Evolutionary conservation across 495 filamentous ascomycete genomes (phyloP).

Genomic region (Hypoxylon cercidicola): DNA sequence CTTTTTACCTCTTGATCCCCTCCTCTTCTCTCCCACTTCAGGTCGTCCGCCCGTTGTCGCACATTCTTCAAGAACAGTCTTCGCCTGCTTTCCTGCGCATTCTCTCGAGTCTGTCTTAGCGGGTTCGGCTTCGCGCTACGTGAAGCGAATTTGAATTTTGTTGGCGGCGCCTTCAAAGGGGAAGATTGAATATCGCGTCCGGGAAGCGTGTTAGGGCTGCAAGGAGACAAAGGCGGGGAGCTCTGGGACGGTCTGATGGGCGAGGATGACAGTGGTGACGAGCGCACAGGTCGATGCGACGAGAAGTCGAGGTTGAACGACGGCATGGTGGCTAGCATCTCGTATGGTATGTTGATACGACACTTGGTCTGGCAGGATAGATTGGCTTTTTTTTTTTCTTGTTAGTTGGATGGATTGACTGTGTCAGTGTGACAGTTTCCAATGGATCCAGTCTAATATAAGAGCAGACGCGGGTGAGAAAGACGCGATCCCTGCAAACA

Average conservation of each 20-base stretch:
- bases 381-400: no score
- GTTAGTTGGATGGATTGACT: not conserved
- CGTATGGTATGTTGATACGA: slow-evolving; percentile 16
- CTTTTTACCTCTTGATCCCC: slow-evolving; percentile 78
- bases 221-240: slow-evolving; percentile 44
- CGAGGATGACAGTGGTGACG: slow-evolving; percentile 49
- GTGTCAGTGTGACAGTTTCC: slow-evolving; percentile 5
- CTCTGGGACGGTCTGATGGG: slow-evolving; percentile 44
- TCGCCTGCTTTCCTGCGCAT: slow-evolving; percentile 64
- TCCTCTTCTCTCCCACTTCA: slow-evolving; percentile 70
- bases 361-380: not conserved
- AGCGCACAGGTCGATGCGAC: slow-evolving; percentile 43
- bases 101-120: slow-evolving; percentile 52
- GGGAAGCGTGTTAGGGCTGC: slow-evolving; percentile 39
- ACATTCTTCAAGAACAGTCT: slow-evolving; percentile 81
- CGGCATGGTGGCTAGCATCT: slow-evolving; percentile 49
- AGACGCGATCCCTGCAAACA: slow-evolving; percentile 28
- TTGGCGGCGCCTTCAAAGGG: slow-evolving; percentile 39
- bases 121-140: slow-evolving; percentile 52
- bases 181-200: slow-evolving; percentile 49
- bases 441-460: slow-evolving; percentile 10
- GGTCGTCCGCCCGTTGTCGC: slow-evolving; percentile 74
- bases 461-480: slow-evolving; percentile 28
- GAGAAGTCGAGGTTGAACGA: slow-evolving; percentile 46
- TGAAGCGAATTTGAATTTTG: slow-evolving; percentile 47